Evolutionary conservation across 2,329 filamentous ascomycete genomes (phyloP), one percentile per base, ranked within the genome.

Genomic region (Trichoderma polysporum): DNA sequence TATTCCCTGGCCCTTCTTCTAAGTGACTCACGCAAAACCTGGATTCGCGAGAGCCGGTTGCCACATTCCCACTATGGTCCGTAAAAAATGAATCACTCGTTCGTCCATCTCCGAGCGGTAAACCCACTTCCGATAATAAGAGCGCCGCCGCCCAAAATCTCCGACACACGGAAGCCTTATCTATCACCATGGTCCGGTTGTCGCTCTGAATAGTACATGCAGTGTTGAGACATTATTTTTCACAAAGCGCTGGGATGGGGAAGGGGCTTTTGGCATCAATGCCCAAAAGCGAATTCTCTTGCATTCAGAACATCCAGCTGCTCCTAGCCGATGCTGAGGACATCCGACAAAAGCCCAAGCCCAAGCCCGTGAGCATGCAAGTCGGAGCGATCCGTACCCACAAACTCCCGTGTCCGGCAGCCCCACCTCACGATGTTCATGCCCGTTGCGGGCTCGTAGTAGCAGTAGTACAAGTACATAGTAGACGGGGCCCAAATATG

Each of bases 341-440:
- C 50, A 64, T 64, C 61, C 61, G 61, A 64, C 61, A 64, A 41
- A 56, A 5, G 57, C 27, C 54, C 29, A 50, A 13, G 22, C 45
- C 39, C 53, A 66, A 35, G 39, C 57, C n/a, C 49, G 52, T 66
- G 45, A 29, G 25, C 61, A 65, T 68, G 66, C 66, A 66, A 50
- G 60, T 65, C 59, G 66, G 66, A 68, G 66, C 66, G 66, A 68
- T 68, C 66, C 66, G 66, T 68, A 68, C 66, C 66, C 66, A 68
- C 66, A 35, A 47, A 49, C 60, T 54, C 35, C 53, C 52, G 66
- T 59, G 49, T 37, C 61, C 39, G 52, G 60, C 66, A 25, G 50
- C 66, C 66, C 66, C 60, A 65, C 60, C 61, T 68, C 66, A 68
- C 66, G 66, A 68, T 68, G 53, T 37, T 29, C 39, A 29, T 54